Percentiles rank a stretch among this genome's conserved stretches.
These are phyloP conservation scores for Linum tenue DNA, from an alignment of 345 rosid genomes.

Conservation along the genomic window DNA sequence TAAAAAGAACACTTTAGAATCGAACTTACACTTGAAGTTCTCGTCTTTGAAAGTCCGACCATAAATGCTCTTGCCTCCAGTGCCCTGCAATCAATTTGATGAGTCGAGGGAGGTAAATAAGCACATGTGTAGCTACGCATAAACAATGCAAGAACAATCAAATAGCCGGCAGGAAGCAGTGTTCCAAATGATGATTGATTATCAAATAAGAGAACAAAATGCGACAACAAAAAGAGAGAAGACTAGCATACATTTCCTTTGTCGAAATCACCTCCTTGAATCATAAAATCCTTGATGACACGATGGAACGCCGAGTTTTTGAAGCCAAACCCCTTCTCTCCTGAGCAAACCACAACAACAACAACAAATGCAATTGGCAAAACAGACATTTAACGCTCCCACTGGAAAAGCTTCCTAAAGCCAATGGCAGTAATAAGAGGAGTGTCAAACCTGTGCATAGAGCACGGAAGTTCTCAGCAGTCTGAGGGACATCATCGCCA, in stretches of 20 bases:
- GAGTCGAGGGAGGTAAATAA: neutral
- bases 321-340: slow-evolving; percentile 96
- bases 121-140: neutral
- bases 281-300: slow-evolving; percentile 94
- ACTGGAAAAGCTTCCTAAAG: neutral
- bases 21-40: slow-evolving; percentile 83
- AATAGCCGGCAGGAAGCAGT: neutral
- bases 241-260: slow-evolving; percentile 73
- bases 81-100: slow-evolving; percentile 61
- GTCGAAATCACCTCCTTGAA: slow-evolving; percentile 98
- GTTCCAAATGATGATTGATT: neutral
- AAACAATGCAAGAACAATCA: neutral
- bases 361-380: neutral
- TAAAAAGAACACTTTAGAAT: slow-evolving; percentile 2
- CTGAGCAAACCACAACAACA: slow-evolving; percentile 27
- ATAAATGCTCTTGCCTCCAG: slow-evolving; percentile 97
- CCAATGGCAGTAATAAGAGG: neutral
- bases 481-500: slow-evolving; percentile 94
- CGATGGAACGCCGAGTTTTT: slow-evolving; percentile 79
- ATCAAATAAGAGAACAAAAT: neutral
- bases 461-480: slow-evolving; percentile 92
- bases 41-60: slow-evolving; percentile 95
- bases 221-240: neutral
- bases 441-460: slow-evolving; percentile 67
- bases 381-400: neutral